phyloP scores from a whole-genome alignment of 2,329 filamentous ascomycete species.

The Colletotrichum gloeosporioides region DNA sequence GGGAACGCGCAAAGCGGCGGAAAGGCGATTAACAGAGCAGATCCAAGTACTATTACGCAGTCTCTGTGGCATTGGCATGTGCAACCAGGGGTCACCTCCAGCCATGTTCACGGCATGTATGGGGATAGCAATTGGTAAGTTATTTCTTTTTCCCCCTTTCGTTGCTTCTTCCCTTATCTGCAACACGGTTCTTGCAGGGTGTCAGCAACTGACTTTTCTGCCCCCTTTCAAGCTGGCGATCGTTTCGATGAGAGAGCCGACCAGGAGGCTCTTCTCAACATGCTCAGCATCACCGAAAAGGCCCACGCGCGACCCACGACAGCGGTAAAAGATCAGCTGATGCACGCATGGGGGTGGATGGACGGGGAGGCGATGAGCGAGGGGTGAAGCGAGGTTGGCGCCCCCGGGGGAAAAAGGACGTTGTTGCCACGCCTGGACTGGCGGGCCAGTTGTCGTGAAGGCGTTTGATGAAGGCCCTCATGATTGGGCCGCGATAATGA shows the following conservation, averaged over 20 bases:
- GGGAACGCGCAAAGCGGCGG: slow-evolving; percentile 32
- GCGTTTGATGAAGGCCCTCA: neutral
- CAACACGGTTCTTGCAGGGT: neutral
- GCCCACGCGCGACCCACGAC: slow-evolving; percentile 59
- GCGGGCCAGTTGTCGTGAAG: neutral
- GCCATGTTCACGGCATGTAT: slow-evolving; percentile 62
- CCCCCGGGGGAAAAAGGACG: neutral
- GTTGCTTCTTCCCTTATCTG: neutral
- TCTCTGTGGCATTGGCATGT: slow-evolving; percentile 65
- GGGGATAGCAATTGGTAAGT: slow-evolving; percentile 47
- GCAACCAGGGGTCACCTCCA: slow-evolving; percentile 61
- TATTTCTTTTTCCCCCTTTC: neutral
- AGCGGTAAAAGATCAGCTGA: slow-evolving; percentile 50
- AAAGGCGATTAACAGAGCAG: slow-evolving; percentile 38
- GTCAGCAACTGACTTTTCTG: neutral
- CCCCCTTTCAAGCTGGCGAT: slow-evolving; percentile 44
- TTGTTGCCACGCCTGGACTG: neutral
- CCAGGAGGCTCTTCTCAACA: slow-evolving; percentile 52
- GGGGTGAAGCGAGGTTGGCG: neutral
- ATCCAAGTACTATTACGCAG: slow-evolving; percentile 54
- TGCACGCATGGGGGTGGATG: slow-evolving; percentile 54
- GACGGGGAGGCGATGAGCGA: slow-evolving; percentile 17
- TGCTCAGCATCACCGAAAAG: slow-evolving; percentile 51
- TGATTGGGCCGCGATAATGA: neutral
- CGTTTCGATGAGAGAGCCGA: slow-evolving; percentile 50